A percentile compares a stretch with the other conserved stretches of the same genome.
Conservation (phyloP, 805 yeast species). For the Yarrowia phangngaensis region DNA sequence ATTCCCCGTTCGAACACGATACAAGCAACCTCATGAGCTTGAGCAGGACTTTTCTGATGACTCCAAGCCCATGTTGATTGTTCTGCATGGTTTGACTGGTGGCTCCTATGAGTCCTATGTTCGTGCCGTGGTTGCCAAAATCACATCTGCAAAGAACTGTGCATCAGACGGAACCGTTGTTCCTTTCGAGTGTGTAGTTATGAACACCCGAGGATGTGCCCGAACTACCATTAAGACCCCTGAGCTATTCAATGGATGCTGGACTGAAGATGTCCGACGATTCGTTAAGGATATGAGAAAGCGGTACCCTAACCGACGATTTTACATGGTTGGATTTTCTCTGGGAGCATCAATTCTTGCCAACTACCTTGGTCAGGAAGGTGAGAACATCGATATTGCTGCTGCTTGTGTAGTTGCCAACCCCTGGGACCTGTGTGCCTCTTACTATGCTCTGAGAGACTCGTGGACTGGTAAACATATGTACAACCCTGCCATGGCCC, state of each 20-base stretch:
- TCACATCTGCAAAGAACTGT: conserved; percentile 35
- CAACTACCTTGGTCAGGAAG: conserved; percentile 68
- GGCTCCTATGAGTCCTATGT: conserved; percentile 80
- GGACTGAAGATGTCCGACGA: conserved; percentile 65
- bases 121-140: conserved; percentile 50
- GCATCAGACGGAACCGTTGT: conserved; percentile 19
- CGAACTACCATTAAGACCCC: conserved; percentile 65
- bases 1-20: conserved; percentile 54
- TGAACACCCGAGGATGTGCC: conserved; percentile 76
- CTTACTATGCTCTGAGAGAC: conserved; percentile 45
- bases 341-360: conserved; percentile 70
- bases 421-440: conserved; percentile 69
- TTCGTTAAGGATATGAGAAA: conserved; percentile 50
- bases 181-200: conserved; percentile 60
- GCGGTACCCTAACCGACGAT: conserved; percentile 59
- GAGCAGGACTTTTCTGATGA: conserved; percentile 36
- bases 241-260: conserved; percentile 61
- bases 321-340: conserved; percentile 73
- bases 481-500: conserved; percentile 52
- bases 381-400: conserved; percentile 42
- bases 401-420: conserved; percentile 60
- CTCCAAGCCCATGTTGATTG: conserved; percentile 56
- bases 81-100: conserved; percentile 76
- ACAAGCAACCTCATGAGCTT: conserved; percentile 48
- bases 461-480: conserved; percentile 45